Evolutionary conservation across 345 rosid genomes (phyloP).

Genomic region (Capsella bursapastoris): DNA sequence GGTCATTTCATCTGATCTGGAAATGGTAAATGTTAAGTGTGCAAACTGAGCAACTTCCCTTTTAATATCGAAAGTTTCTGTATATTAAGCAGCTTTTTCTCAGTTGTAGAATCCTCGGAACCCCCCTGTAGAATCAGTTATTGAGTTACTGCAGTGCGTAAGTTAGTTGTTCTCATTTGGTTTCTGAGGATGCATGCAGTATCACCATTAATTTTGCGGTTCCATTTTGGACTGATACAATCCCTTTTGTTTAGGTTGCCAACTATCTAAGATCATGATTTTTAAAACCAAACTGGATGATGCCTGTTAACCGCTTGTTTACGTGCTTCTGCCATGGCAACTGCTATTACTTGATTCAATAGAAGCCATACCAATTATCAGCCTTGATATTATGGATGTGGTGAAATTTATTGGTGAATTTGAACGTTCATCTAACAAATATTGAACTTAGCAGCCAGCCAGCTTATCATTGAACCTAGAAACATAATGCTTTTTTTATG

Average conservation of each 20-base stretch:
- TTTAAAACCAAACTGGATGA: neutral
- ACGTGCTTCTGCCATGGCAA: constrained; percentile 10
- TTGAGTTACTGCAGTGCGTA: neutral
- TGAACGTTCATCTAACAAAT: neutral
- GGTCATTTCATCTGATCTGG: constrained; percentile 16
- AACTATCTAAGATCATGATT: neutral
- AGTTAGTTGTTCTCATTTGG: constrained; percentile 3
- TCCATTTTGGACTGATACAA: constrained; percentile 6
- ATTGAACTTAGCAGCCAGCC: constrained; percentile 15
- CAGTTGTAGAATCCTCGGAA: neutral
- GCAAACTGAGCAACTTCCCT: neutral
- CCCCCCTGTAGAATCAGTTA: neutral
- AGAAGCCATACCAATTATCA: neutral
- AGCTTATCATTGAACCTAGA: constrained; percentile 26
- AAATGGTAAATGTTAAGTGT: neutral
- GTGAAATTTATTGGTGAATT: neutral
- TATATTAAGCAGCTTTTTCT: constrained; percentile 7
- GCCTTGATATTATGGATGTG: constrained; percentile 23
- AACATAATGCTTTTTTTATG: neutral
- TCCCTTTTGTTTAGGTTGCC: constrained; percentile 2
- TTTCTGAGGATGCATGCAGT: neutral
- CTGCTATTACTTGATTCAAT: constrained; percentile 9
- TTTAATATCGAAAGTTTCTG: neutral
- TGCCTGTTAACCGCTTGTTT: constrained; percentile 2
- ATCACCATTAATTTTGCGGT: neutral